Base-by-base conservation (phyloP, 805 yeast genomes). In the Pichia occidentalis region DNA sequence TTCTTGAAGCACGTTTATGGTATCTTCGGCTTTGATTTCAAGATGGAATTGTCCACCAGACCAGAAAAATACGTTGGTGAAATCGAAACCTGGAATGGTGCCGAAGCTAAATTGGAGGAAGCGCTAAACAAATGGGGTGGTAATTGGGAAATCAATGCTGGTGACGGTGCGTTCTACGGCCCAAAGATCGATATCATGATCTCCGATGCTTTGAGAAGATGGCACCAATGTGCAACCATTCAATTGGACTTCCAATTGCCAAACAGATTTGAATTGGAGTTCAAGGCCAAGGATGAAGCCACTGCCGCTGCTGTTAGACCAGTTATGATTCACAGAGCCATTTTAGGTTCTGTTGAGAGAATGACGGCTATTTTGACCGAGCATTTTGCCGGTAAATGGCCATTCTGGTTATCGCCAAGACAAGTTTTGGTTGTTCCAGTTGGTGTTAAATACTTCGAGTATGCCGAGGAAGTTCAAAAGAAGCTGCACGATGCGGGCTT, bases 381-480 rank as follows among this genome's bases (percentile, higher is more conserved):
- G 67, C 98, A 92, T 70, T 92, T 73, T 67, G 95, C 88, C 59
- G 99, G 99, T 57, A 92, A 87, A 63, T 92, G 99, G 99, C 99
- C 99, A 57, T 85, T 92, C 75, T 92, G 98, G 98, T 73, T 92
- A 60, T 88, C 97, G n/a, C 99, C 99, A 57, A 83, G 98, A 70
- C 99, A 92, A 69, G 75, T 90, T 42, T 71, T 90, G 53, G 94
- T 92, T 54, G 92, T 92, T 22, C 98, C 98, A 52, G 97, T 92
- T 53, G 97, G 96, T 57, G 94, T 84, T 48, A 86, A 85, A 64
- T 90, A 81, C 71, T 78, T 71, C 56, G 95, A 80, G 48, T 92
- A 92, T 58, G 99, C 97, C 29, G 79, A 81, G 62, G 68, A 76
- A 52, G 83, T 92, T 48, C 78, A 80, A 54, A 75, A 82, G 56